Conservation (phyloP, 148 eudicot species). For the Rhododendron molle region DNA sequence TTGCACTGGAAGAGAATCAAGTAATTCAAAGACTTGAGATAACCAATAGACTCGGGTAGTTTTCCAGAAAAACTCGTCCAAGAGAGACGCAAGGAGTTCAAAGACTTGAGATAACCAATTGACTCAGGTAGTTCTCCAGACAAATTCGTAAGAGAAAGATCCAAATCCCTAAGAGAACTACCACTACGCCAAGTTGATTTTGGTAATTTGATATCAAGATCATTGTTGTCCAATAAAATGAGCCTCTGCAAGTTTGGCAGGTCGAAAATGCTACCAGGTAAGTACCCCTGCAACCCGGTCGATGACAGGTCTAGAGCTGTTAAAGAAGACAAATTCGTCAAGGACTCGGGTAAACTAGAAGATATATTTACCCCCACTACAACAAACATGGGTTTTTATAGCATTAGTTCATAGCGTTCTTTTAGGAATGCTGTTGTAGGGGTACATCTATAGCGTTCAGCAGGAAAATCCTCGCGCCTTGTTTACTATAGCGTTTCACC, state of each 20-base stretch:
- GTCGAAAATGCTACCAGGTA: constrained; percentile 4
- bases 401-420: no score
- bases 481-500: no score
- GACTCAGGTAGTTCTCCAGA: constrained; percentile 2
- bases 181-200: not conserved
- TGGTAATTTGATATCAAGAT: constrained; percentile 4
- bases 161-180: not conserved
- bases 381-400: no score
- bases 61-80: no score
- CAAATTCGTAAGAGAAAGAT: constrained; percentile 13
- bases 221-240: not conserved
- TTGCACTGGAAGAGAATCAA: not conserved
- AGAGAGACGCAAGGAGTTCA: not conserved
- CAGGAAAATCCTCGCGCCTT: no score
- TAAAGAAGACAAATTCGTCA: no score
- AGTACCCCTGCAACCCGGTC: not conserved
- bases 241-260: constrained; percentile 9
- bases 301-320: not conserved
- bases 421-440: no score
- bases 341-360: no score
- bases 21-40: not conserved
- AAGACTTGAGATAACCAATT: not conserved
- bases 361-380: no score
- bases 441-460: no score
- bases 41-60: no score